Evolutionary conservation across 495 filamentous ascomycete species (phyloP).

Genomic region (Lindgomyces ingoldianus): DNA sequence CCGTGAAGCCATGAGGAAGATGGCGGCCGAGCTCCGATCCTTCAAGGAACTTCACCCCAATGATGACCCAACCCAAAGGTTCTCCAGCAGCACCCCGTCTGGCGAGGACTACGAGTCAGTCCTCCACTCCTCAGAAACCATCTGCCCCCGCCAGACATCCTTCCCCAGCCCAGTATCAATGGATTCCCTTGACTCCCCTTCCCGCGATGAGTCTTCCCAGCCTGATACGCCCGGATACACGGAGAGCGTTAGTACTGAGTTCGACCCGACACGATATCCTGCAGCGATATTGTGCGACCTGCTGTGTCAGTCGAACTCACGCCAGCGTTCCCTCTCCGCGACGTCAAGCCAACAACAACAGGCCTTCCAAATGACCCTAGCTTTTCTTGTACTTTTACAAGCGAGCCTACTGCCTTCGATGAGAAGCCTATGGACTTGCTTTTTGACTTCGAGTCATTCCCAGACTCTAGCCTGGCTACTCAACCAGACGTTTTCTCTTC

Average conservation of each 20-base stretch:
- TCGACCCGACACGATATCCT: slow-evolving; percentile 99
- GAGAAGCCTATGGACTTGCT: slow-evolving; percentile 32
- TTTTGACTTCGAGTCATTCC: slow-evolving; percentile 35
- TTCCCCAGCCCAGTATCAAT: slow-evolving; percentile 39
- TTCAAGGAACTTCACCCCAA: slow-evolving; percentile 47
- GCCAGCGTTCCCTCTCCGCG: neutral
- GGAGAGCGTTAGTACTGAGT: slow-evolving; percentile 55
- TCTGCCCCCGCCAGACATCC: slow-evolving; percentile 35
- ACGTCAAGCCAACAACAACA: neutral
- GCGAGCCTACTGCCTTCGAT: slow-evolving; percentile 12
- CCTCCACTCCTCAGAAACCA: slow-evolving; percentile 23
- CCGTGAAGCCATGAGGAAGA: slow-evolving; percentile 66
- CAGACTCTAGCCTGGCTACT: slow-evolving; percentile 19
- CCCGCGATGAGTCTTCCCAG: slow-evolving; percentile 46
- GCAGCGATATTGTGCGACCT: slow-evolving; percentile 99
- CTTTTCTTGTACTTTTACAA: slow-evolving; percentile 34
- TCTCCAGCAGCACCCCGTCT: neutral
- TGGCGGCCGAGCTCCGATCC: slow-evolving; percentile 61
- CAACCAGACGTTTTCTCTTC: slow-evolving; percentile 28
- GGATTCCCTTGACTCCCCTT: slow-evolving; percentile 46
- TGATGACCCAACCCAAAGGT: slow-evolving; percentile 31
- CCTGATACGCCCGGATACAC: slow-evolving; percentile 32
- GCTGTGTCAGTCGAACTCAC: slow-evolving; percentile 83
- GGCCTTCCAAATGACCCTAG: slow-evolving; percentile 15
- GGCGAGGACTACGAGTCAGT: slow-evolving; percentile 23